phyloP scores from a whole-genome alignment of 306 rosid genomes.

The Spatholobus suberectus region DNA sequence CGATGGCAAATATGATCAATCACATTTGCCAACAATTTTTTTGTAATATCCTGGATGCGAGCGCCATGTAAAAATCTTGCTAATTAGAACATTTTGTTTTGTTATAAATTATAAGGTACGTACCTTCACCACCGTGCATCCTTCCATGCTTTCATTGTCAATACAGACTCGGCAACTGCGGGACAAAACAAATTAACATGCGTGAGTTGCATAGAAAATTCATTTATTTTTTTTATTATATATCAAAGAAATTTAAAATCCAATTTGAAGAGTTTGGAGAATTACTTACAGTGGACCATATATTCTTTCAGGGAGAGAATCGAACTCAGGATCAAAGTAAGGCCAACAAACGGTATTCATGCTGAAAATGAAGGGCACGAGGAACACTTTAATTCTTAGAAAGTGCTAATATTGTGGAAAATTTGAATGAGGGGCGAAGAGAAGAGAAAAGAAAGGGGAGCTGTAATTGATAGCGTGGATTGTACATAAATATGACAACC shows the following conservation, averaged over 20 bases:
- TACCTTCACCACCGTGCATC: constrained; percentile 77
- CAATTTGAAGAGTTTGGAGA: background rate
- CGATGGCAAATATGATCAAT: background rate
- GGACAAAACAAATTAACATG: constrained; percentile 8
- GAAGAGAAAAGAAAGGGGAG: background rate
- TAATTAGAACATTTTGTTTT: background rate
- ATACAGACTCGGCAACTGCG: constrained; percentile 67
- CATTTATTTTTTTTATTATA: background rate
- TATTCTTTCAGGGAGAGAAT: constrained; percentile 65
- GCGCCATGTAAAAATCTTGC: too few relatives aligned
- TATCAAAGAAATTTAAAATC: background rate
- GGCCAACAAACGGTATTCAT: constrained; percentile 73
- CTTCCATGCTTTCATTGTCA: constrained; percentile 74
- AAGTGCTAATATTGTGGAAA: constrained; percentile 1
- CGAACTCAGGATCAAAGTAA: constrained; percentile 82
- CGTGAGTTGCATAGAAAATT: background rate
- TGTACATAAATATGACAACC: background rate
- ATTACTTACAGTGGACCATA: constrained; percentile 72
- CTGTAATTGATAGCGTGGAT: background rate
- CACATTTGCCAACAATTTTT: background rate
- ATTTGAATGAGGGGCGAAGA: background rate
- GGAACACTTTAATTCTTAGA: background rate
- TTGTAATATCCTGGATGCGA: too few relatives aligned
- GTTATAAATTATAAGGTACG: background rate
- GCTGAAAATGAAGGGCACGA: constrained; percentile 40